Base-by-base conservation (phyloP, 805 yeast genomes). In the Metschnikowia reukaufii region DNA sequence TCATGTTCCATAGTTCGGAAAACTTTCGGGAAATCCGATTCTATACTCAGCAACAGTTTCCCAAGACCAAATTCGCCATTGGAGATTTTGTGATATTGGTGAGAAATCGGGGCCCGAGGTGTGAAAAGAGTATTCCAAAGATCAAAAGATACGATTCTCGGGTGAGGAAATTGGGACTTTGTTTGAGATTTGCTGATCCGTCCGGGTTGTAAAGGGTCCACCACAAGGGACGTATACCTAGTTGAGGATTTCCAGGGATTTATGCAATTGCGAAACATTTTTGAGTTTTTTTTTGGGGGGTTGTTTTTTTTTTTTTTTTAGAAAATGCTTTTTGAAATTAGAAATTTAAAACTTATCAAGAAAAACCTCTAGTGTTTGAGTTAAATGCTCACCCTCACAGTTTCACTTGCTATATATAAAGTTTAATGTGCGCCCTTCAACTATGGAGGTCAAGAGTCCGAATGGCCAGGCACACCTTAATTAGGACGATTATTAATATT, bases 121-220 rank as follows among this genome's bases (percentile, higher is more conserved):
- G 77, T 67, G 58, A 82, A 84, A 7, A 85, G 61, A 0, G 91
- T 85, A 36, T 80, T 82, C 64, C 82, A 85, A 0, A 84, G 86
- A 62, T 85, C 92, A 45, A 84, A 74, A 0, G 89, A 79, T 0
- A 85, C 63, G 3, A 83, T 59, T 33, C 66, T 67, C 5, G 84
- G 82, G 58, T 71, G 45, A 55, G 76, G 48, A 55, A 54, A 56
- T 44, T 23, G 54, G 35, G 45, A 37, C 19, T 39, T 41, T 6
- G 55, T 39, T 31, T 47, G 55, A 4, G 54, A 42, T 29, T 55
- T 53, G 15, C 51, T 44, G 21, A 55, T 53, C 5, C 55, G 50
- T 7, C 37, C 42, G 8, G 54, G 54, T 15, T 39, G 42, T 12
- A 54, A 47, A 9, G 57, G 57, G 18, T 54, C 54, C 41, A 36